These are phyloP conservation scores for Saccharomycopsis selenospora DNA, from an alignment of 805 yeast species.

Conservation along the genomic window DNA sequence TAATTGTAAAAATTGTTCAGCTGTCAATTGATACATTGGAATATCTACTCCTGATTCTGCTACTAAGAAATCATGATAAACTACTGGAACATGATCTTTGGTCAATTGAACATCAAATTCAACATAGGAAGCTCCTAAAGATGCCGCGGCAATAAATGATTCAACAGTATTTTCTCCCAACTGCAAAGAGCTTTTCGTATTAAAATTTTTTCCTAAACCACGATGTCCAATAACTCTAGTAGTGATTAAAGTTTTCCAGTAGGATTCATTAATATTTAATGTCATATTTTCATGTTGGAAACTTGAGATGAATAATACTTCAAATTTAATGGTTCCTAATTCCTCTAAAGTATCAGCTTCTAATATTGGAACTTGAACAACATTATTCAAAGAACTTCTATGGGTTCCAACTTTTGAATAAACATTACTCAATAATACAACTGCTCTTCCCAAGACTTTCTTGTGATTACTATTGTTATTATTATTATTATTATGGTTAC, in stretches of 20 bases:
- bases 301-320: conserved; percentile 61
- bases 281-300: conserved; percentile 65
- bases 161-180: conserved; percentile 94
- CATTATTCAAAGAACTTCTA: conserved; percentile 57
- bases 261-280: conserved; percentile 61
- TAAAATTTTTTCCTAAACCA: conserved; percentile 84
- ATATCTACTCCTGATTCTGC: conserved; percentile 95
- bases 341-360: conserved; percentile 65
- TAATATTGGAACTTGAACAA: conserved; percentile 66
- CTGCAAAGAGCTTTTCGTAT: conserved; percentile 69
- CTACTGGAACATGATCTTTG: conserved; percentile 84
- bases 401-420: conserved; percentile 62
- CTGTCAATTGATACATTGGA: conserved; percentile 88
- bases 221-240: conserved; percentile 94
- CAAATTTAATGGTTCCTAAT: conserved; percentile 73
- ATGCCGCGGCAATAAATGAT: conserved; percentile 92
- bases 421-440: conserved; percentile 57
- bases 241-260: conserved; percentile 85
- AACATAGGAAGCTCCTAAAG: conserved; percentile 91
- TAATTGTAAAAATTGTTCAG: conserved; percentile 73
- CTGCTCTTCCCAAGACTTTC: conserved; percentile 73
- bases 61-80: conserved; percentile 89
- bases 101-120: conserved; percentile 96
- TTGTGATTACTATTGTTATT: conserved; percentile 5
- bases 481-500: conserved; percentile 7